Evolutionary conservation across 2,329 filamentous ascomycete genomes (phyloP), one percentile per base, ranked within the genome.

Genomic region (Esteya vermicola): DNA sequence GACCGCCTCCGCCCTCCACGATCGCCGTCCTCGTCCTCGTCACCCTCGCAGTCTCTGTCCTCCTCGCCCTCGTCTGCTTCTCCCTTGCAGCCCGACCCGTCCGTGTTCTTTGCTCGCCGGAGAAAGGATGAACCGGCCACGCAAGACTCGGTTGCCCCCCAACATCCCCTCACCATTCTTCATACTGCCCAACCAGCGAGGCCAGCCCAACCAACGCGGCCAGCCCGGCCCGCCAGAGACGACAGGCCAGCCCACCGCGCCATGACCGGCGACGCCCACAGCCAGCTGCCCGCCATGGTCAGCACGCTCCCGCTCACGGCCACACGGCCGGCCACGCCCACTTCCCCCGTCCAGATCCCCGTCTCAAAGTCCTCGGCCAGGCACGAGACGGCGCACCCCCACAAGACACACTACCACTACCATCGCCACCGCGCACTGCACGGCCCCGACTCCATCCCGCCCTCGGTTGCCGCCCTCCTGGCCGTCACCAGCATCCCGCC

Each of bases 401-500:
- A 60, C 26, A 56, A 57, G 36, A 5, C 18, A 1, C 55, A 55
- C 38, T 55, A 55, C 30, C 52, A 56, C 27, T 51, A 53, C 9
- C 49, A 41, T 32, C 56, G 31, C 54, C 56, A 27, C 13, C 43
- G 56, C 43, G 62, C 68, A 40, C 54, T 60, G 2, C 67, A 69
- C 51, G 66, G 67, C 1, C 64, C 70, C 6, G 70, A 75, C 42
- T 59, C 64, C 14, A 61, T 79, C 19, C 68, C 75, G 6, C 65
- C 74, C 0, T 75, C 73, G 0, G 65, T 79, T 22, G 72, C 72
- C 6, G 72, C 72, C 12, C 59, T 80, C 22, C 60, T 80, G 26
- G 75, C 75, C 25, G 62, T 75, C 39, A 80, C 75, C 23, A 68
- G 65, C 45, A 80, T 80, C 37, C 75, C 72, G 48, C 55, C 67